Conservation (phyloP, 2,329 filamentous ascomycete genomes). For the Daldinia sp. region DNA sequence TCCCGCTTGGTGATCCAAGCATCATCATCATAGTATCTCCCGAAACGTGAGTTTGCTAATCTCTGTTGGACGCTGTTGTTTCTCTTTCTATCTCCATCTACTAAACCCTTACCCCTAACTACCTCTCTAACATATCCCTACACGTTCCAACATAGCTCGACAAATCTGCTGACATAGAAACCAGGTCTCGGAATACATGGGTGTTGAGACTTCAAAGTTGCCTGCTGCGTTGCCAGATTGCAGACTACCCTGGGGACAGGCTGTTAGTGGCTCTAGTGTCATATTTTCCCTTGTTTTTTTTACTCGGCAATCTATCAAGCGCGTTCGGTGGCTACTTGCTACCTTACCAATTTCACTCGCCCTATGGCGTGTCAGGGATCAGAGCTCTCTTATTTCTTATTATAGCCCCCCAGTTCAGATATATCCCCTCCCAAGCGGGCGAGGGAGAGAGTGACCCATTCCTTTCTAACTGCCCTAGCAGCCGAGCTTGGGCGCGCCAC, state of each 20-base stretch:
- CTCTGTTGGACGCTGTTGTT: constrained; percentile 26
- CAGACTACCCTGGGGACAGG: constrained; percentile 27
- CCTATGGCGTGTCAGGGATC: constrained; percentile 53
- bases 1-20: constrained; percentile 39
- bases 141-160: constrained; percentile 27
- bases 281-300: constrained; percentile 46
- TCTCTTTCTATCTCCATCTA: constrained; percentile 30
- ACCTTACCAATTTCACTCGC: constrained; percentile 50
- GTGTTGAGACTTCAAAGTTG: constrained; percentile 21
- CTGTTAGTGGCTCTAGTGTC: constrained; percentile 46
- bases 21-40: constrained; percentile 30
- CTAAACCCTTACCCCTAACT: constrained; percentile 17
- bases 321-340: constrained; percentile 50
- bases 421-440: constrained; percentile 54
- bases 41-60: constrained; percentile 40
- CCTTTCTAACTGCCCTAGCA: constrained; percentile 49
- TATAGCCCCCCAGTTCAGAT: constrained; percentile 52
- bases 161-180: constrained; percentile 38
- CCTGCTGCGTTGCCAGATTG: constrained; percentile 31
- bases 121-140: constrained; percentile 29
- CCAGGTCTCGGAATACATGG: constrained; percentile 36
- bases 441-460: constrained; percentile 50
- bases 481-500: constrained; percentile 46
- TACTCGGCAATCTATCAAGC: constrained; percentile 52
- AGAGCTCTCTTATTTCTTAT: constrained; percentile 49